Conservation (phyloP, 768 basidiomycete genomes). For the Macrolepiota dolichaula region DNA sequence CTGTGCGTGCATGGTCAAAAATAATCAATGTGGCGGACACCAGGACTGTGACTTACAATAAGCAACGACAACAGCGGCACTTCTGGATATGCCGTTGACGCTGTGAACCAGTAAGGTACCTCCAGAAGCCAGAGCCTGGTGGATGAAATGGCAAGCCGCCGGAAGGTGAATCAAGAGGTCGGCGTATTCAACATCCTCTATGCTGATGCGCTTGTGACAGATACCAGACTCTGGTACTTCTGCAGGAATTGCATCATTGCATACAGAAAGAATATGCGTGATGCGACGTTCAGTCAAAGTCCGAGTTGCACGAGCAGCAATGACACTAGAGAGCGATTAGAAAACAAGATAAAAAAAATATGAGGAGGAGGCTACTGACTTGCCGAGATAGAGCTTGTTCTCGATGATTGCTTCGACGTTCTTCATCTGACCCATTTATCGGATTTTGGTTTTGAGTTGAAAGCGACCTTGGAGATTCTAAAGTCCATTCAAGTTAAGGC, state of each 20-base stretch:
- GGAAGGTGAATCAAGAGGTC: conserved; percentile 68
- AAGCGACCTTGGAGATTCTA: conserved; percentile 17
- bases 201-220: conserved; percentile 64
- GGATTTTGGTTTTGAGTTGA: conserved; percentile 15
- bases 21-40: neutral
- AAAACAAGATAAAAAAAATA: conserved; percentile 15
- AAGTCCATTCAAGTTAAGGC: neutral
- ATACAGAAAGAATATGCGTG: conserved; percentile 79
- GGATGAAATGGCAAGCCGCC: conserved; percentile 63
- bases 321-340: conserved; percentile 41
- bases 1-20: conserved; percentile 29
- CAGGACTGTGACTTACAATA: conserved; percentile 50
- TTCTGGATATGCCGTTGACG: conserved; percentile 62
- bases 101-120: conserved; percentile 68
- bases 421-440: conserved; percentile 51
- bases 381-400: conserved; percentile 67
- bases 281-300: conserved; percentile 71
- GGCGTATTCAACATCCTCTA: conserved; percentile 68
- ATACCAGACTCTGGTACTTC: conserved; percentile 70
- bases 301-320: conserved; percentile 68
- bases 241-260: conserved; percentile 66
- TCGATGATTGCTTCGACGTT: conserved; percentile 68
- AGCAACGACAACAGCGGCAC: conserved; percentile 70
- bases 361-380: conserved; percentile 44
- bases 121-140: conserved; percentile 52